Conservation (phyloP, 2,329 filamentous ascomycete genomes). For the Kalaharituber pfeilii region DNA sequence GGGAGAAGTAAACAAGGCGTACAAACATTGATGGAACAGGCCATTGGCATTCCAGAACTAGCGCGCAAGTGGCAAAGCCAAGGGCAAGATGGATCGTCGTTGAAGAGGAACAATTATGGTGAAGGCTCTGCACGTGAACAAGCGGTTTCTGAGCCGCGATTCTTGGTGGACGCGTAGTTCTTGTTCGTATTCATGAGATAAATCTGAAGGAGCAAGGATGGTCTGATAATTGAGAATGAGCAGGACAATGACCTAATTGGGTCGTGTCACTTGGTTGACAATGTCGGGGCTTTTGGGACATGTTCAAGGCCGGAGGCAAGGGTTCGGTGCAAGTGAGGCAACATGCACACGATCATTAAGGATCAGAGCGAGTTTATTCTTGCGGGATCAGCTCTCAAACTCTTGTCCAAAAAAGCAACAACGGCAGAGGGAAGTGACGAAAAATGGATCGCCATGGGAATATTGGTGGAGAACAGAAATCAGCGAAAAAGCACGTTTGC, state of each 20-base stretch:
- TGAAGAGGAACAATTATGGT: slow-evolving; percentile 95
- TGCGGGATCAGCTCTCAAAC: slow-evolving; percentile 81
- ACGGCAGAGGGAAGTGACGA: no score
- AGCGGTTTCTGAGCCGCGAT: slow-evolving; percentile 76
- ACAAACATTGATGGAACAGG: slow-evolving; percentile 63
- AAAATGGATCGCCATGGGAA: no score
- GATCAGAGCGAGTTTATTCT: slow-evolving; percentile 88
- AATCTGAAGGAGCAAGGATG: slow-evolving; percentile 93
- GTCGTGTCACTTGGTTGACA: slow-evolving; percentile 68
- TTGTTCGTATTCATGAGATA: slow-evolving; percentile 86
- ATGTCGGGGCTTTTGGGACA: slow-evolving; percentile 65
- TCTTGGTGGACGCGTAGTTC: slow-evolving; percentile 70
- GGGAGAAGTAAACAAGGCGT: slow-evolving; percentile 78
- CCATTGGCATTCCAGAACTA: slow-evolving; percentile 69
- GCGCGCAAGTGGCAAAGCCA: slow-evolving; percentile 65
- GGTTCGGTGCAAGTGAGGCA: slow-evolving; percentile 58
- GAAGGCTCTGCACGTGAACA: slow-evolving; percentile 81
- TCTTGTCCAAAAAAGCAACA: slow-evolving; percentile 56
- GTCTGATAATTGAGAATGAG: slow-evolving; percentile 82
- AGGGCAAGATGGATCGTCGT: slow-evolving; percentile 69
- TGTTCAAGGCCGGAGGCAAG: slow-evolving; percentile 58
- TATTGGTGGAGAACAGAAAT: no score
- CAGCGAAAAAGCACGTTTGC: no score
- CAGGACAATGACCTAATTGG: slow-evolving; percentile 69
- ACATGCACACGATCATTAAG: slow-evolving; percentile 62